phyloP scores from a whole-genome alignment of 1,284 basidiomycete species.

The Ceratobasidium sp. region DNA sequence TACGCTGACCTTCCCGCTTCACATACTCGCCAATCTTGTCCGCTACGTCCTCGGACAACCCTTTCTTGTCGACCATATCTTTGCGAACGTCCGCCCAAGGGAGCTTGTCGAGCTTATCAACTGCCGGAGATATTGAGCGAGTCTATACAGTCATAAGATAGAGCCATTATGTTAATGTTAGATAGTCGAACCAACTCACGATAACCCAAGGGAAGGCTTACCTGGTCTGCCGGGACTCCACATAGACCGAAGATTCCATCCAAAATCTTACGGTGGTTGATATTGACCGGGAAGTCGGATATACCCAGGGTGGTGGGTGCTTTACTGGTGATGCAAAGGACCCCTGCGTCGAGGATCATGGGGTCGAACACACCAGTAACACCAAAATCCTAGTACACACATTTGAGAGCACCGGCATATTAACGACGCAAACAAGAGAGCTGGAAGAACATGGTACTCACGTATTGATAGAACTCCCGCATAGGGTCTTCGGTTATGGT shows the following conservation, averaged over 20 bases:
- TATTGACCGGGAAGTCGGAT: constrained; percentile 94
- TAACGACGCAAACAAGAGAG: too few species aligned
- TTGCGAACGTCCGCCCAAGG: constrained; percentile 94
- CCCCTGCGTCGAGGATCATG: constrained; percentile 98
- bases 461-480: constrained; percentile 99
- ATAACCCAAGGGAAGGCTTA: too few species aligned
- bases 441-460: constrained; percentile 60
- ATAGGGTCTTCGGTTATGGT: constrained; percentile 98
- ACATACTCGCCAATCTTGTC: constrained; percentile 98
- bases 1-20: constrained; percentile 83
- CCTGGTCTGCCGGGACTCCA: constrained; percentile 90
- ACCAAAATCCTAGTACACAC: constrained; percentile 84
- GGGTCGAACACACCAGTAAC: constrained; percentile 94
- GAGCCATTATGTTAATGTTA: not conserved
- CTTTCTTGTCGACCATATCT: constrained; percentile 98
- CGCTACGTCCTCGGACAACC: constrained; percentile 84
- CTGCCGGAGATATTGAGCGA: constrained; percentile 94
- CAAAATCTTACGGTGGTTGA: constrained; percentile 97
- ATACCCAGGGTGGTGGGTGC: constrained; percentile 88
- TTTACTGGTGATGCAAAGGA: constrained; percentile 87
- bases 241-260: constrained; percentile 98
- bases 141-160: too few species aligned
- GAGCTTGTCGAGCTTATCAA: constrained; percentile 98
- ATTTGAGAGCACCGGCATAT: not conserved
- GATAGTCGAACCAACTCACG: not conserved